Evolutionary conservation across 768 basidiomycete species (phyloP), one percentile per base, ranked within the genome.

Genomic region (Coprinopsis sp.): DNA sequence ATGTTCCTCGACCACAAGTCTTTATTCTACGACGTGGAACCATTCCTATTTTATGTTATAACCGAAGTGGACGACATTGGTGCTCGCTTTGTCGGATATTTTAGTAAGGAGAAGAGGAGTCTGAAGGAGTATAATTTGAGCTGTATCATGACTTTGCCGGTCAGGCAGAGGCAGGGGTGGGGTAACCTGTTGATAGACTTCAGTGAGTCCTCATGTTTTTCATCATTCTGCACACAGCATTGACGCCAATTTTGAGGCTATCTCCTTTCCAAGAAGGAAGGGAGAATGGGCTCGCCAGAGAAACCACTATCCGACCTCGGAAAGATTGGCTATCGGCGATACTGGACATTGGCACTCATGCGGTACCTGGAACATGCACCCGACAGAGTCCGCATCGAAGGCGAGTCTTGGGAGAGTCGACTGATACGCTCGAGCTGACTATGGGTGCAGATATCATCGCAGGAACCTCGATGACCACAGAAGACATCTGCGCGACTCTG

Each of bases 1-100:
- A 97, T 97, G 94, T 98, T 98, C 67, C 79, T 98, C 55, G 92
- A 97, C 64, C 93, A 96, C 71, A 98, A 98, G 65, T 97, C 94
- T 14, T 79, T 98, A 40, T 97, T 97, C 67, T 97, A 98, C 70
- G 95, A 98, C 67, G 95, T 98, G 54, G 96, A 99, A 66, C 96
- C 96, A 0, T 99, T 99, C 67, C 71, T 99, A 37, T 99, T 99
- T 70, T 99, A 99, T 64, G 94, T 99, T 53, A 90, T 96, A 71
- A 87, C 95, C 3, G 90, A 96, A 61, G 75, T 79, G 47, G 91
- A 96, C 67, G 91, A 92, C 29, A 67, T 78, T 39, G 96, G 95
- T 5, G 87, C 92, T 23, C 84, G 88, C 44, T 99, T 99, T 59
- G 87, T 99, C 44, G 96, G 96, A 6, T 99, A 99, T 64, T 99